Evolutionary conservation across 305 asterid genomes (phyloP), one percentile per base, ranked within the genome.

Genomic region (Solanum hybrid): DNA sequence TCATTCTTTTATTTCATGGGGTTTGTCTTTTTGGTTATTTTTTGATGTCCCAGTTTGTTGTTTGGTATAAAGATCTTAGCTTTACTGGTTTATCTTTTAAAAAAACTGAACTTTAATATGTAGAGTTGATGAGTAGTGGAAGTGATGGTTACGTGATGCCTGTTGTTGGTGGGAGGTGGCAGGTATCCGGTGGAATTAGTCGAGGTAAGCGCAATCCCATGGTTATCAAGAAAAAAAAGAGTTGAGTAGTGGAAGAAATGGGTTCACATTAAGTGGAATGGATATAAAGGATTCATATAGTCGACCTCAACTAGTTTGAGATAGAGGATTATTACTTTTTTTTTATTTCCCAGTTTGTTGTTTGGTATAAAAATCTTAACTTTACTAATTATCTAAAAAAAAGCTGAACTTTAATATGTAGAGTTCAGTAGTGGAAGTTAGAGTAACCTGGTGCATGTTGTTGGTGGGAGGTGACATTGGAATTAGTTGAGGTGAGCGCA

Each of bases 1-100:
- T 17, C 85, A 40, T 31, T n/a, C 31, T 73, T 80, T 31, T 91
- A 79, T 85, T 90, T 88, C 81, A 81, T 88, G 87, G 86, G 85
- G 69, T 90, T 92, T 80, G 8, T 26, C 75, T 76, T 60, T 37
- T 42, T 34, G 35, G 37, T 87, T 82, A 60, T 89, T 88, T 13
- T 86, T 14, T 81, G 1, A 35, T 32, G 71, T 7, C 88, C 88
- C 13, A 22, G 29, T 13, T 85, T 46, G 37, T 16, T 10, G 76
- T 56, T 85, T 85, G 73, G 7, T 31, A 56, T 56, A 85, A 85
- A 84, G 4, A 85, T 85, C 13, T 85, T 22, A 51, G n/a, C 46
- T 56, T 85, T 85, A 85, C 31, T 51, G 12, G 46, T 11, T 20
- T 85, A 29, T 16, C 29, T 36, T 1, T 4, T 16, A 3, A 85